phyloP scores from a whole-genome alignment of 495 filamentous ascomycete species.

The Penicilliopsis zonata region DNA sequence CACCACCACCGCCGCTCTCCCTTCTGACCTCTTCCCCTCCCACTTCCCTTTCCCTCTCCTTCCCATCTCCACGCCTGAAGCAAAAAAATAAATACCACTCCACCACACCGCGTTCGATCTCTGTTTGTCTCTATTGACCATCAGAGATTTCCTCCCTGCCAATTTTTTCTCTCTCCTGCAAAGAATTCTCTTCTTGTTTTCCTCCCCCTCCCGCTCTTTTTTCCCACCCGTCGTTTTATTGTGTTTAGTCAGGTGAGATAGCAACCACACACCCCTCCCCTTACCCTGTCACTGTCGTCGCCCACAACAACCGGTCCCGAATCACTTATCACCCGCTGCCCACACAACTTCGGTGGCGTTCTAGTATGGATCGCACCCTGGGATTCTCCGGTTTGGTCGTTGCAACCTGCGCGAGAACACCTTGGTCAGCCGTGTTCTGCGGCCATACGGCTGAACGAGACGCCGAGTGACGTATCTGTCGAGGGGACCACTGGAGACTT shows the following conservation, averaged over 20 bases:
- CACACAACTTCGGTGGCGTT: conserved; percentile 2
- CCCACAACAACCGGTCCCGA: conserved; percentile 3
- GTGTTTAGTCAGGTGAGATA: conserved; percentile 7
- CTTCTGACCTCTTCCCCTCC: conserved; percentile 9
- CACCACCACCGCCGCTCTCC: conserved; percentile 9
- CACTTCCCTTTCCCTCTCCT: conserved; percentile 11
- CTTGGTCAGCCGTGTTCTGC: not conserved
- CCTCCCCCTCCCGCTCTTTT: conserved; percentile 1
- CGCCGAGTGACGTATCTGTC: not conserved
- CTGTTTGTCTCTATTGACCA: conserved; percentile 5
- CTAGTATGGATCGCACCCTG: conserved; percentile 7
- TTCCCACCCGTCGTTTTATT: conserved; percentile 7
- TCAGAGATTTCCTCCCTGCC: not conserved
- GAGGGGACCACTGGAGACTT: not conserved
- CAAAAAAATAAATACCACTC: too few species aligned
- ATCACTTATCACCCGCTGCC: not conserved
- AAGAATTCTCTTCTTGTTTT: not conserved
- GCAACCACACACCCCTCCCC: conserved; percentile 9
- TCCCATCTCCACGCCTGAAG: conserved; percentile 12
- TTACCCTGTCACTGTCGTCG: conserved; percentile 8
- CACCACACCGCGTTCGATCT: too few species aligned
- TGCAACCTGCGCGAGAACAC: not conserved
- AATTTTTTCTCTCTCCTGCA: conserved; percentile 1
- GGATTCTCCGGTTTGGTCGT: not conserved
- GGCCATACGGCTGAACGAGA: not conserved